Evolutionary conservation across 805 yeast genomes (phyloP), one percentile per base, ranked within the genome.

Genomic region (Candida easanensis): DNA sequence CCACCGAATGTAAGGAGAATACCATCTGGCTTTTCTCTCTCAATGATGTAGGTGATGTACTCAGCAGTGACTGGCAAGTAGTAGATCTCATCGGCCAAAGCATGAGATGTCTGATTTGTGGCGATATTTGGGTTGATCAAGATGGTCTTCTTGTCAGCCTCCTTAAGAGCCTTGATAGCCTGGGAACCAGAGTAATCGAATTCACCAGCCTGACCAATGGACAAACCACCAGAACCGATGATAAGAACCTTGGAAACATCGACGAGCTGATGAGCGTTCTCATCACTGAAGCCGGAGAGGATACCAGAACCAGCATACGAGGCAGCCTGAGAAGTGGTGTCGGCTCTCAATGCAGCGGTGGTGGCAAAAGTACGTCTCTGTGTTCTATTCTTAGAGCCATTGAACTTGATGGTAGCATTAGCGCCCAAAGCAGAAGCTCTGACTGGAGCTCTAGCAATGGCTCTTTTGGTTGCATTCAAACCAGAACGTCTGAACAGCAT

Each of bases 131-230:
- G 98, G 66, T 90, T 90, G 63, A 90, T 88, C 62, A 90, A 76
- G 51, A 90, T 85, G 6, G 96, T 81, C 60, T 78, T 65, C 64
- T 88, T 90, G 66, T 86, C 77, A 43, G 95, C 95, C 70, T 90
- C 98, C 61, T 78, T 86, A 60, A 90, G 71, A 11, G 98, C 98
- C 68, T 90, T 90, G 66, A 90, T 91, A 39, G 98, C 98, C 70
- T 90, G 98, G 19, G 97, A 90, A 45, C 98, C 96, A 42, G 95
- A 84, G 66, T 91, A 91, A 68, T 91, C 98, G 59, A 91, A 91
- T 70, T 91, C 98, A 59, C 98, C 98, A 40, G 98, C 98, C 70
- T 91, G 98, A 48, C 98, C 98, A 64, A 91, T 91, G 41, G 96
- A 86, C 44, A 91, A 74, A 41, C 98, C 99, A 60, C 99, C 99